phyloP scores from a whole-genome alignment of 148 eudicot genomes.

The Vaccinium vitisidaea region DNA sequence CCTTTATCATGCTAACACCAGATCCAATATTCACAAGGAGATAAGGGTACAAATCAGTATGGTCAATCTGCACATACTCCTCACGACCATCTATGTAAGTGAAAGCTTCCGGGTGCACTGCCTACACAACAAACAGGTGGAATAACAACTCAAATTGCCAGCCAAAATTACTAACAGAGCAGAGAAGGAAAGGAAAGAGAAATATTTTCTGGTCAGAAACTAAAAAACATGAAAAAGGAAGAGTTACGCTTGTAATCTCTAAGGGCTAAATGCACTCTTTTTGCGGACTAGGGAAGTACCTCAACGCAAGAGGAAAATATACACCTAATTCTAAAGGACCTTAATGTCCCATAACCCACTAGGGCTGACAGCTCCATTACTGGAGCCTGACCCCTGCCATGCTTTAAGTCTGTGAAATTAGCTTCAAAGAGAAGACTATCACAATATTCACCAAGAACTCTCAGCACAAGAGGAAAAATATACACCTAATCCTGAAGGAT shows the following conservation, averaged over 20 bases:
- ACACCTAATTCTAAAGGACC: not conserved
- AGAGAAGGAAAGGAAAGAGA: conserved; percentile 6
- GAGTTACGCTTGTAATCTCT: not conserved
- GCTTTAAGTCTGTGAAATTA: not conserved
- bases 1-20: conserved; percentile 99
- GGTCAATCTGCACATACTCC: conserved; percentile 94
- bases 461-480: not conserved
- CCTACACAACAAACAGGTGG: conserved; percentile 42
- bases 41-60: conserved; percentile 83
- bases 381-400: not conserved
- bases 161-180: not conserved
- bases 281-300: not conserved
- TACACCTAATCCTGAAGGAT: not conserved
- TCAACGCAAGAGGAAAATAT: not conserved
- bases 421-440: not conserved
- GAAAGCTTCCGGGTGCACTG: conserved; percentile 94
- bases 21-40: conserved; percentile 98
- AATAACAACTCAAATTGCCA: not conserved
- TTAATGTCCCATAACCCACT: not conserved
- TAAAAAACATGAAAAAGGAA: not conserved
- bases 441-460: not conserved
- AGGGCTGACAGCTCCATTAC: not conserved
- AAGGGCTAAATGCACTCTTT: not conserved
- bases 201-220: not conserved
- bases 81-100: conserved; percentile 91